Evolutionary conservation across 345 rosid genomes (phyloP), one percentile per base, ranked within the genome.

Genomic region (Camelina neglecta): DNA sequence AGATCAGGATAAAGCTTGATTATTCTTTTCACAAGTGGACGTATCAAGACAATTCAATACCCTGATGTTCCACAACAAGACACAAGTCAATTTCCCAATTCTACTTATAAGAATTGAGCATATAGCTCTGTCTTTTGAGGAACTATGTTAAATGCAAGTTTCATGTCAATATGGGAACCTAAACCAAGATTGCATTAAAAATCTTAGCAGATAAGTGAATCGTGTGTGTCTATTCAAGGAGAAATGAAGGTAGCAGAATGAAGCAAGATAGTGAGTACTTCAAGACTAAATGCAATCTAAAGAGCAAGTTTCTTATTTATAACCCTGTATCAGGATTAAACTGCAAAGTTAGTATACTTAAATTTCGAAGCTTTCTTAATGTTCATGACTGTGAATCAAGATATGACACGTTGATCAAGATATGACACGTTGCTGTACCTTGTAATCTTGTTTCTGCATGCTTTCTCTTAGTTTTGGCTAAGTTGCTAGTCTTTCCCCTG

Each of bases 391-490:
- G 36, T 47, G 35, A 56, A 65, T 39, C 29, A 50, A 68, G 39
- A 67, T 53, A 26, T 49, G 31, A 56, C 58, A 12, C 38, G 48
- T 33, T 44, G 2, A 65, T 39, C 29, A 50, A 68, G 39, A 67
- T 53, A 26, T 49, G 31, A 56, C 58, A 12, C 38, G 48, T 33
- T 44, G 2, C 0, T 38, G 69, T 75, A 80, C 83, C 99, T 88
- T 85, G 89, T 64, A 93, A 86, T 81, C 77, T 87, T 79, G 85
- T 79, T 79, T 93, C 98, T 29, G 89, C 78, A 38, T 79, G 84
- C 83, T 89, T 91, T 79, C 97, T 84, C 83, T 89, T 96, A 39
- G 85, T 81, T 79, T 85, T 96, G 76, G 86, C 62, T 67, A 83
- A 57, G 80, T 72, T 81, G 57, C 85, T 77, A 72, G 87, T 75